Conservation (phyloP, 2,329 filamentous ascomycete genomes). For the Phaeosphaeria sp. region DNA sequence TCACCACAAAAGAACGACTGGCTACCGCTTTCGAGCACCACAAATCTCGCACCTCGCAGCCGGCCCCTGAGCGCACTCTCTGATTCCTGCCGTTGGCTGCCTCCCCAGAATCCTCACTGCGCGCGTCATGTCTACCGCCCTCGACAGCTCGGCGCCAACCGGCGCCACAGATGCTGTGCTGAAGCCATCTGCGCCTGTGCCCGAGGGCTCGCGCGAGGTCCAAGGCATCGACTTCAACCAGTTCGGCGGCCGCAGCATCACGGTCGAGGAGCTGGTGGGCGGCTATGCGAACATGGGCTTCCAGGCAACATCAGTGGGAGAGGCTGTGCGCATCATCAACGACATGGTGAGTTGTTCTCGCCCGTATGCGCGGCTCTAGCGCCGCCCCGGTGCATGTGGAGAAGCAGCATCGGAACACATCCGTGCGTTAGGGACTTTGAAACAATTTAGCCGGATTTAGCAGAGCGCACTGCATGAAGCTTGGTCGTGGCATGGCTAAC, state of each 20-base stretch:
- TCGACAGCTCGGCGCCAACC: constrained; percentile 46
- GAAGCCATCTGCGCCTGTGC: constrained; percentile 81
- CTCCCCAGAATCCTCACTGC: not conserved
- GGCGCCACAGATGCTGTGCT: constrained; percentile 78
- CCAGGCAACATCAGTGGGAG: constrained; percentile 79
- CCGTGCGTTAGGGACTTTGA: constrained; percentile 26
- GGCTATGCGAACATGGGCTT: constrained; percentile 89
- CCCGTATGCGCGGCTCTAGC: constrained; percentile 18
- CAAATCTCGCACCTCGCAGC: constrained; percentile 4
- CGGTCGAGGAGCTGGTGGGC: constrained; percentile 81
- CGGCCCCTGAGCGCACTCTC: not conserved
- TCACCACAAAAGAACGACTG: not conserved
- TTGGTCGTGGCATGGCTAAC: constrained; percentile 37
- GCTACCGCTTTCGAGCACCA: not conserved
- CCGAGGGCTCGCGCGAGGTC: constrained; percentile 79
- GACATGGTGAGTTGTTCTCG: constrained; percentile 73
- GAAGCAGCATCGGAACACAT: constrained; percentile 24
- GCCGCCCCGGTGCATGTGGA: constrained; percentile 18
- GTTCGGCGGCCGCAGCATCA: constrained; percentile 75
- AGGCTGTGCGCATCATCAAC: constrained; percentile 91
- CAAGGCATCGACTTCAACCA: constrained; percentile 92
- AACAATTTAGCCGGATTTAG: constrained; percentile 42
- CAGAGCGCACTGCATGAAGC: constrained; percentile 29
- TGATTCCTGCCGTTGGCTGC: not conserved
- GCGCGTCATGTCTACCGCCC: constrained; percentile 28